Evolutionary conservation across 345 rosid species (phyloP).

Genomic region (Melaleuca quinquenervia): DNA sequence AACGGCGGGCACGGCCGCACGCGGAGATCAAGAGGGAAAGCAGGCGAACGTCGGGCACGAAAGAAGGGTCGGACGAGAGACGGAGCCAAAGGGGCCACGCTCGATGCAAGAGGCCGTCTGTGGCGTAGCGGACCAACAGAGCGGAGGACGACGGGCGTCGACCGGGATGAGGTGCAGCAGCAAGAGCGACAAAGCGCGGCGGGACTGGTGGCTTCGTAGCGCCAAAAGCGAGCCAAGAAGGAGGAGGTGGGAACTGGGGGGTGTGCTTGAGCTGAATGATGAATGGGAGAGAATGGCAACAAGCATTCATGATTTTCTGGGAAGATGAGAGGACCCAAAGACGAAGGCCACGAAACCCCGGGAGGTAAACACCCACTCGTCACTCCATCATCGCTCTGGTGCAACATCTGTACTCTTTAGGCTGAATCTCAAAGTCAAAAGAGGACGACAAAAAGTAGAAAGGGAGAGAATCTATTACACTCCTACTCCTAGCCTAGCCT

Average conservation of each 20-base stretch:
- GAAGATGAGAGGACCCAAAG: background rate
- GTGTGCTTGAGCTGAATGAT: background rate
- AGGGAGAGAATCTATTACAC: too few species aligned
- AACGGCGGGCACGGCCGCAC: conserved; percentile 29
- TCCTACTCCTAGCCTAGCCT: too few species aligned
- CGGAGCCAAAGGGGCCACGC: conserved; percentile 44
- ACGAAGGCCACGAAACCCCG: too few species aligned
- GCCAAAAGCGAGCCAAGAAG: background rate
- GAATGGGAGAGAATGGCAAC: background rate
- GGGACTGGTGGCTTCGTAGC: background rate
- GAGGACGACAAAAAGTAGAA: too few species aligned
- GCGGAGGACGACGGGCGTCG: conserved; percentile 9
- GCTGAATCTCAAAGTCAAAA: too few species aligned
- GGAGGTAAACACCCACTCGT: too few species aligned
- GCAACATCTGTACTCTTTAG: too few species aligned
- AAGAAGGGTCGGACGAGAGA: conserved; percentile 32
- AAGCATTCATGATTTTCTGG: background rate
- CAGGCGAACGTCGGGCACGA: conserved; percentile 17
- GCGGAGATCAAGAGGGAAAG: conserved; percentile 40
- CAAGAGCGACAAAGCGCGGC: background rate
- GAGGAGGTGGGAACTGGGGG: background rate
- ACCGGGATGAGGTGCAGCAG: background rate
- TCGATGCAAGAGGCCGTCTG: conserved; percentile 26
- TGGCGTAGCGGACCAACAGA: conserved; percentile 40
- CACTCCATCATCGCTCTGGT: too few species aligned